A percentile compares a stretch with the other conserved stretches of the same genome.
phyloP scores from a whole-genome alignment of 164 flowering plant genomes.

The Protea cynaroides region DNA sequence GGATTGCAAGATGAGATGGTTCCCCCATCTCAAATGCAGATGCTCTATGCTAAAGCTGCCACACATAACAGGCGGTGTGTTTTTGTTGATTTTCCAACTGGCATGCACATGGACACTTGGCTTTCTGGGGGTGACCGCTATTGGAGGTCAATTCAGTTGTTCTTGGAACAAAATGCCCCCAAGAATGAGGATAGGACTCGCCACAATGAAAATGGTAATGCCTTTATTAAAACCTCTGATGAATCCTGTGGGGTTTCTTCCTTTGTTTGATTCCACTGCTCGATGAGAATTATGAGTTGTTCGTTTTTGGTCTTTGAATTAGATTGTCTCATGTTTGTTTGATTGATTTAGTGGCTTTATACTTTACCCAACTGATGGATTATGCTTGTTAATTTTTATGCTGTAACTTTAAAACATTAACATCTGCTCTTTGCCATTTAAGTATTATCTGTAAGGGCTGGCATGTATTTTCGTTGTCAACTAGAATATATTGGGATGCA shows the following conservation, averaged over 20 bases:
- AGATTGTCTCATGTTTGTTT: not conserved
- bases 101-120: conserved; percentile 99
- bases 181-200: conserved; percentile 33
- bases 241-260: not conserved
- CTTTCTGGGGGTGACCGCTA: conserved; percentile 85
- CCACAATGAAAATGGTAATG: conserved; percentile 27
- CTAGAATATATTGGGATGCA: too few relatives aligned
- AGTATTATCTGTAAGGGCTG: too few relatives aligned
- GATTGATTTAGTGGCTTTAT: too few relatives aligned
- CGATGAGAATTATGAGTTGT: too few relatives aligned
- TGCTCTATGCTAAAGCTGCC: conserved; percentile 88
- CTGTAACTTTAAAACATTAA: too few relatives aligned
- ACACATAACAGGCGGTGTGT: conserved; percentile 47
- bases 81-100: conserved; percentile 85
- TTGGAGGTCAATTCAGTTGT: conserved; percentile 73
- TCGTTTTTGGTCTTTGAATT: not conserved
- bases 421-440: too few relatives aligned
- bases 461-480: too few relatives aligned
- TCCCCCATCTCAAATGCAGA: conserved; percentile 87
- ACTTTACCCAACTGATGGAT: too few relatives aligned
- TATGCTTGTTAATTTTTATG: too few relatives aligned
- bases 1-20: conserved; percentile 99
- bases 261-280: not conserved
- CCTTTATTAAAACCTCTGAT: not conserved
- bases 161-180: conserved; percentile 52